Conservation (phyloP, 495 filamentous ascomycete genomes). For the Penicillium lividum region DNA sequence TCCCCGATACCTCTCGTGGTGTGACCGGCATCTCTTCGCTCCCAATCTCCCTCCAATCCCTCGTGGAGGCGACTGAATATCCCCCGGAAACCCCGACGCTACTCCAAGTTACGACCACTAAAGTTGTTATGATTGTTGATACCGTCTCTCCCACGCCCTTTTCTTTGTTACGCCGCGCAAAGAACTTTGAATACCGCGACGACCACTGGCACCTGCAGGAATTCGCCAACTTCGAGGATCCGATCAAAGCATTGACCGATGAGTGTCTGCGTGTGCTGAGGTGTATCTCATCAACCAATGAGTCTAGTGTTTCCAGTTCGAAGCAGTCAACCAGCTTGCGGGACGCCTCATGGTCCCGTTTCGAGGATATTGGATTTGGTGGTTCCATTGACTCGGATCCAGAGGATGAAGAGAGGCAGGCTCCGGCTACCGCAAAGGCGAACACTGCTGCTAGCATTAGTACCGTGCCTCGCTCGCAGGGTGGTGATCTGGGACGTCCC, state of each 20-base stretch:
- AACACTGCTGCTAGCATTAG: conserved; percentile 44
- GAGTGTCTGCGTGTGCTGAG: conserved; percentile 90
- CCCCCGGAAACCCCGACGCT: conserved; percentile 79
- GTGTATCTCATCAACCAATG: conserved; percentile 84
- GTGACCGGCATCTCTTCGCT: conserved; percentile 77
- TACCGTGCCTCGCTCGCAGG: conserved; percentile 61
- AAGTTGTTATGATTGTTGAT: conserved; percentile 96
- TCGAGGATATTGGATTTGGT: conserved; percentile 92
- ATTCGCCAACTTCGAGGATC: conserved; percentile 87
- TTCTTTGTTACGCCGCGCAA: conserved; percentile 84
- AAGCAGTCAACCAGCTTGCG: conserved; percentile 69
- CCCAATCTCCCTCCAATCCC: conserved; percentile 84
- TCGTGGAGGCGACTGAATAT: conserved; percentile 92
- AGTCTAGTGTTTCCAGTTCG: conserved; percentile 67
- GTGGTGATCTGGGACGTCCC: conserved; percentile 70
- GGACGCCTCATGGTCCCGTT: conserved; percentile 93
- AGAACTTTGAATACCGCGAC: conserved; percentile 91
- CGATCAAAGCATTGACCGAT: conserved; percentile 82
- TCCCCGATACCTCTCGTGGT: conserved; percentile 70
- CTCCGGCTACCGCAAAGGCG: conserved; percentile 32
- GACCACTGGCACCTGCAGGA: conserved; percentile 79
- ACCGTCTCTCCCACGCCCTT: conserved; percentile 95
- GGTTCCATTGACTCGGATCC: conserved; percentile 69
- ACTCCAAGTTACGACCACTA: conserved; percentile 77
- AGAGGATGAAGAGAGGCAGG: conserved; percentile 57